Conservation (phyloP, 1,139 yeast genomes). For the Candida tunisiensis region DNA sequence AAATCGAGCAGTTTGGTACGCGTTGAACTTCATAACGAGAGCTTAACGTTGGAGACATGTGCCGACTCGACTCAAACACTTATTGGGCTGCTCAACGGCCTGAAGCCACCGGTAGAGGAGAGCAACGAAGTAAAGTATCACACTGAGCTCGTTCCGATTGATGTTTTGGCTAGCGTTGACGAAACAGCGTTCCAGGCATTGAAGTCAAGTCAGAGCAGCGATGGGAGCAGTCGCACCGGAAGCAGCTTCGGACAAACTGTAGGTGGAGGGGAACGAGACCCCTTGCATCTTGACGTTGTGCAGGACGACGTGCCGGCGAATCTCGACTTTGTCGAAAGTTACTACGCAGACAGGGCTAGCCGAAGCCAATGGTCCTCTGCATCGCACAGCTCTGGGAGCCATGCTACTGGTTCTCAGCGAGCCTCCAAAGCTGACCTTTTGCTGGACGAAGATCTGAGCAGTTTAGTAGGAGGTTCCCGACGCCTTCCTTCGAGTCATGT, state of each 20-base stretch:
- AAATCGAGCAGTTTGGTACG: neutral
- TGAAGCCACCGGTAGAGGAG: constrained; percentile 42
- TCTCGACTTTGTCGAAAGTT: constrained; percentile 22
- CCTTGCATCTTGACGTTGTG: constrained; percentile 8
- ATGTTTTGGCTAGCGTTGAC: constrained; percentile 34
- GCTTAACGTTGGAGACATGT: constrained; percentile 30
- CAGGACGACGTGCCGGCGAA: constrained; percentile 14
- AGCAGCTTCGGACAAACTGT: too few relatives aligned
- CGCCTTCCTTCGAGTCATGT: too few relatives aligned
- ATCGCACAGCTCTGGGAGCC: constrained; percentile 2
- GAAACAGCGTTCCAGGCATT: constrained; percentile 18
- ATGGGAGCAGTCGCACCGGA: too few relatives aligned
- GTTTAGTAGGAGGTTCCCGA: constrained; percentile 16
- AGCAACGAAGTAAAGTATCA: constrained; percentile 23
- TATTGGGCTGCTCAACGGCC: constrained; percentile 47
- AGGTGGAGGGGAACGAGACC: neutral
- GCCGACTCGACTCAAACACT: constrained; percentile 75
- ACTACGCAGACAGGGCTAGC: constrained; percentile 18
- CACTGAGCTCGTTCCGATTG: constrained; percentile 19
- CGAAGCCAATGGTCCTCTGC: too few relatives aligned
- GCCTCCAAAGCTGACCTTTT: constrained; percentile 15
- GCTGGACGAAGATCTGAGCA: constrained; percentile 19
- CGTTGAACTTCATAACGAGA: constrained; percentile 6
- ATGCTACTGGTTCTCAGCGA: constrained; percentile 9
- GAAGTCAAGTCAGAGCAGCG: too few relatives aligned